Percentiles rank a stretch among this genome's conserved stretches.
Evolutionary conservation across 192 early-diverging fungal genomes (phyloP).

Genomic region (Spizellomyces sp.): DNA sequence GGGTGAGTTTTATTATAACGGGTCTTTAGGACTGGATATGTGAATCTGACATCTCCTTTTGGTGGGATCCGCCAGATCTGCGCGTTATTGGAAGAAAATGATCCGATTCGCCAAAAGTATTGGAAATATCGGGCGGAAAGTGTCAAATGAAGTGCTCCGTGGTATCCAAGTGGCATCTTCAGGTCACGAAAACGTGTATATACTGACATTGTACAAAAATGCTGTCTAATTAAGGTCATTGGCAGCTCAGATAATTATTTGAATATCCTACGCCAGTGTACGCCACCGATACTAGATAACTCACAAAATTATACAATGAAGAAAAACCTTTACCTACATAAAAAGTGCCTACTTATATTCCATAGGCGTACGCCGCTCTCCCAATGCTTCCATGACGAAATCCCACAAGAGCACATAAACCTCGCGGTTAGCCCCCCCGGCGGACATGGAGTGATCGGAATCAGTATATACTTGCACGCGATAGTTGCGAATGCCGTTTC

Average conservation of each 20-base stretch:
- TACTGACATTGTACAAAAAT: too few species aligned
- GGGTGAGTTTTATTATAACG: slow-evolving; percentile 22
- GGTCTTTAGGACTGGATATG: slow-evolving; percentile 2
- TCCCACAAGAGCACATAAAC: slow-evolving; percentile 58
- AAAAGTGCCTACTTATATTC: too few species aligned
- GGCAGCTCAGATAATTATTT: too few species aligned
- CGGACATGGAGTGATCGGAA: slow-evolving; percentile 84
- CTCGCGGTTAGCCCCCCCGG: slow-evolving; percentile 73
- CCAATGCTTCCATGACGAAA: slow-evolving; percentile 40
- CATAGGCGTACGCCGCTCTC: background rate
- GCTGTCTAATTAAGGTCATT: too few species aligned
- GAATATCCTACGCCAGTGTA: too few species aligned
- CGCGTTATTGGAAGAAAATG: slow-evolving; percentile 54
- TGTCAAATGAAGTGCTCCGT: background rate
- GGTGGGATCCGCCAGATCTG: slow-evolving; percentile 43
- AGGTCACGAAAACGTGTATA: too few species aligned
- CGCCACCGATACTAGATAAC: too few species aligned
- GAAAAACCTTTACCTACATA: too few species aligned
- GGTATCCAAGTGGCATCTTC: too few species aligned
- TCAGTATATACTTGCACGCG: slow-evolving; percentile 89
- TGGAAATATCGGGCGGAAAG: slow-evolving; percentile 56
- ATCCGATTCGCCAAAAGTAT: slow-evolving; percentile 67
- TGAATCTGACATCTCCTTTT: background rate
- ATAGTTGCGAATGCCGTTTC: slow-evolving; percentile 72
- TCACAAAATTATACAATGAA: too few species aligned